Base-by-base conservation (phyloP, 2,329 filamentous ascomycete species). In the Rutstroemia sp. region DNA sequence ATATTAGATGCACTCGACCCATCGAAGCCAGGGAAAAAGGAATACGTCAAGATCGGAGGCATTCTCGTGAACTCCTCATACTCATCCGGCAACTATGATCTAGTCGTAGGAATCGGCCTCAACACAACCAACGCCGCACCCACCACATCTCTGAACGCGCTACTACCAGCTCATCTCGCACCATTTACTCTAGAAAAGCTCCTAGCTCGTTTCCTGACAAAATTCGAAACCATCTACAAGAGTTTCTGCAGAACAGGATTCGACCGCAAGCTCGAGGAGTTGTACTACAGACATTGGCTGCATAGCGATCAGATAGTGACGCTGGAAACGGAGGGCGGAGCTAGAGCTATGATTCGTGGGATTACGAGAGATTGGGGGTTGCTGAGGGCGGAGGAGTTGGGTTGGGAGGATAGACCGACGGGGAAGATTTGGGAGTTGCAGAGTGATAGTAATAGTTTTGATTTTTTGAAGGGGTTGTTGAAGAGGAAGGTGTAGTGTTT, bases 391-490 rank as follows among this genome's bases (percentile, higher is more conserved):
- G 89, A 96, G 71, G 92, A 97, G 76, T 71, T 95, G 53, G 86
- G 84, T 2, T 81, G 77, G 70, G 80, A 87, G 57, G 89, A 90
- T 60, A 76, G 84, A 53, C 75, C 78, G 2, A 96, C 89, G 0
- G 92, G 92, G 0, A 88, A 81, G 72, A 76, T 87, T 50, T 92
- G 88, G 81, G 83, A 87, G 64, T 73, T 99, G 72, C 92, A 96
- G 76, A 96, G 91, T 70, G 94, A 99, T 71, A 90, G 92, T 69
- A 99, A 99, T 68, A 96, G 92, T 71, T 99, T 99, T 75, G 94
- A 99, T 73, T 99, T 96, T 71, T 95, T 96, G 74, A 89, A 82
- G 68, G 94, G 94, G 0, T 68, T 99, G 65, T 75, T 99, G 19
- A 89, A 83, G 75, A 81, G 86, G 66, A 97, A 95, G 76, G 57